Conservation (phyloP, 1,284 basidiomycete species). For the Ganoderma resinaceum region DNA sequence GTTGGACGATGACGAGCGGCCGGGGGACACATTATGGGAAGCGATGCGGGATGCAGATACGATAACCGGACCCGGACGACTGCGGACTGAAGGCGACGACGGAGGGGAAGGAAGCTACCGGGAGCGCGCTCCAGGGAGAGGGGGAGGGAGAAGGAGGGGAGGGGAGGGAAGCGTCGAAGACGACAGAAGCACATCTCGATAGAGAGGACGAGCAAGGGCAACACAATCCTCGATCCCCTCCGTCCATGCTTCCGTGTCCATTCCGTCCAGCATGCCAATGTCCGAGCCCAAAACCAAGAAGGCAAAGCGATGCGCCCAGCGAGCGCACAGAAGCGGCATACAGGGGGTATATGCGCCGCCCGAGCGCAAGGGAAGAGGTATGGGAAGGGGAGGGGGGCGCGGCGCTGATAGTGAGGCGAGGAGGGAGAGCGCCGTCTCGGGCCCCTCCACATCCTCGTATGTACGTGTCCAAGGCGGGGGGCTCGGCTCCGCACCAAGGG, state of each 20-base stretch:
- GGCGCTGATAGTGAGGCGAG: constrained; percentile 19
- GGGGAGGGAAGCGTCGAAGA: constrained; percentile 3
- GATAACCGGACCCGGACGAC: constrained; percentile 11
- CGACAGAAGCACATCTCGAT: constrained; percentile 1
- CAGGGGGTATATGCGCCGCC: constrained; percentile 6
- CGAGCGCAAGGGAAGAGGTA: constrained; percentile 3
- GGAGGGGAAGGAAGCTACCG: not conserved
- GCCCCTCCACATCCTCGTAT: constrained; percentile 11
- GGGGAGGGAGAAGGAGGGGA: not conserved
- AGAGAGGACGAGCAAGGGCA: constrained; percentile 4
- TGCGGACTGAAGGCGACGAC: constrained; percentile 1
- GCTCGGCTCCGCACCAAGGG: not conserved
- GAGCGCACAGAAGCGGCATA: constrained; percentile 12
- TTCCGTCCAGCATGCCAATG: constrained; percentile 6
- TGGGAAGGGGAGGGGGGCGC: too few species aligned
- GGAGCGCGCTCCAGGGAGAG: constrained; percentile 7
- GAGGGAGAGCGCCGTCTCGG: constrained; percentile 15
- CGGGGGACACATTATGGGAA: constrained; percentile 19
- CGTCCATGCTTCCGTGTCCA: constrained; percentile 2
- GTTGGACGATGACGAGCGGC: constrained; percentile 15
- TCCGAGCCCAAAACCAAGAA: constrained; percentile 4
- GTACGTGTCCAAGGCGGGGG: constrained; percentile 20
- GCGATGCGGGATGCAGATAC: not conserved
- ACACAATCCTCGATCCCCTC: constrained; percentile 21
- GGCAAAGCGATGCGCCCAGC: constrained; percentile 6